Base-by-base conservation (phyloP, 2,329 filamentous ascomycete genomes). In the Metarhizium sp. region DNA sequence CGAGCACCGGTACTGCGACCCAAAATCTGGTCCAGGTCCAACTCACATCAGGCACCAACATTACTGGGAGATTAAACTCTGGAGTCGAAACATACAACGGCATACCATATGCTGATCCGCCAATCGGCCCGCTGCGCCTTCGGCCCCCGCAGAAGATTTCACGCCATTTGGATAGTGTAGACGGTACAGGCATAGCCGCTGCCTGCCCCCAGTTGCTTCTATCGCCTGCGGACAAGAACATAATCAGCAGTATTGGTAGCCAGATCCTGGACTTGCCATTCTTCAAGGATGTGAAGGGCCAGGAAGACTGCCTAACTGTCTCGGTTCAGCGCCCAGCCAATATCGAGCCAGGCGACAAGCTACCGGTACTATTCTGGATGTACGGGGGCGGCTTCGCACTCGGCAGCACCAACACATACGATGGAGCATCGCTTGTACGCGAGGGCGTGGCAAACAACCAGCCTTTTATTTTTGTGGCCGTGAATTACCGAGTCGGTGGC, bases 401-500 rank as follows among this genome's bases (percentile, higher is more conserved):
- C 6, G 79, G 77, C 29, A 77, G 67, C 56, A 76, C 68, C 55
- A 67, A 65, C 55, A 78, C 75, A 67, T 85, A 83, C 60, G 79
- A 84, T 57, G 79, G 69, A 4, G 72, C 4, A 71, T 73, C 16
- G 79, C 75, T 2, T 65, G 81, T 42, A 57, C 64, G 3, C 67
- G 71, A 53, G 49, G 70, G 86, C 40, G 29, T 69, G 84, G 86
- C 20, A 20, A 3, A 20, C 20, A 20, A 20, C 2, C 20, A 20
- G 20, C 20, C 20, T 0, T 83, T 92, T 59, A 71, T 95, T 49
- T 88, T 85, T 54, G 88, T 92, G 0, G 80, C 85, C 0, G 82
- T 92, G 64, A 92, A 91, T 71, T 92, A 95, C 70, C 84, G 88
- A 2, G 74, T 88, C 0, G 86, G 80, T 7, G 87, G 83, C 0